Conservation (phyloP, 305 asterid genomes). For the Coffea humblotiana region DNA sequence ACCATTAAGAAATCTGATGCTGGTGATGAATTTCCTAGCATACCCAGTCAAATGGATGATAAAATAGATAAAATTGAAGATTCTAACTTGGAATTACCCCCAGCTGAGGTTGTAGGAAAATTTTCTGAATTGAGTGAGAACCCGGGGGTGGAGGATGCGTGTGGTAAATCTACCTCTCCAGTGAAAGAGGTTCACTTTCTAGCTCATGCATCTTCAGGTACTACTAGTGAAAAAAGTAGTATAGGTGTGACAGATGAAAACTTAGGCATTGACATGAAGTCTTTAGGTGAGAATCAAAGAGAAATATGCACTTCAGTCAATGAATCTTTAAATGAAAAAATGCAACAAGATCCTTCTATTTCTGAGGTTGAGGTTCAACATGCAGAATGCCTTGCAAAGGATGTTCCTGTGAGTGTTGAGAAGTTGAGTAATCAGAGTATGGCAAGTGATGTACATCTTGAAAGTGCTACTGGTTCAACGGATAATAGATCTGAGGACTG, state of each 20-base stretch:
- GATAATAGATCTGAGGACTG: constrained; percentile 30
- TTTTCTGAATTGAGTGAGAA: constrained; percentile 38
- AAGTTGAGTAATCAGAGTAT: constrained; percentile 40
- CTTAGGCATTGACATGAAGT: constrained; percentile 28
- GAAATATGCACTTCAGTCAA: constrained; percentile 31
- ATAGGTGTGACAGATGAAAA: constrained; percentile 32
- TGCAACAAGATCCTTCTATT: constrained; percentile 41
- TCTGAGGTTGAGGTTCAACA: constrained; percentile 30
- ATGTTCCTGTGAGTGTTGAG: constrained; percentile 31
- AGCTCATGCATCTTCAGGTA: constrained; percentile 36
- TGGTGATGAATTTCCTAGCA: constrained; percentile 50
- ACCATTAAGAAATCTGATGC: constrained; percentile 52
- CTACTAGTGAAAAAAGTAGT: constrained; percentile 34
- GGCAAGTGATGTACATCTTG: constrained; percentile 30
- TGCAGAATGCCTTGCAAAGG: constrained; percentile 36
- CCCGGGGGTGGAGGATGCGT: constrained; percentile 34
- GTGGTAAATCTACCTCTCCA: constrained; percentile 28
- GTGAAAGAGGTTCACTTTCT: constrained; percentile 36
- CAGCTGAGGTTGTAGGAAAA: constrained; percentile 42
- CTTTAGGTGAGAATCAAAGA: constrained; percentile 34
- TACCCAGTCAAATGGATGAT: constrained; percentile 42
- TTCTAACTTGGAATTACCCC: constrained; percentile 30
- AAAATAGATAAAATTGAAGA: constrained; percentile 37
- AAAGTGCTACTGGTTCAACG: constrained; percentile 31
- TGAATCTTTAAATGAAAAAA: constrained; percentile 39